Evolutionary conservation across 2,329 filamentous ascomycete species (phyloP).

Genomic region (Neospermospora avenae): DNA sequence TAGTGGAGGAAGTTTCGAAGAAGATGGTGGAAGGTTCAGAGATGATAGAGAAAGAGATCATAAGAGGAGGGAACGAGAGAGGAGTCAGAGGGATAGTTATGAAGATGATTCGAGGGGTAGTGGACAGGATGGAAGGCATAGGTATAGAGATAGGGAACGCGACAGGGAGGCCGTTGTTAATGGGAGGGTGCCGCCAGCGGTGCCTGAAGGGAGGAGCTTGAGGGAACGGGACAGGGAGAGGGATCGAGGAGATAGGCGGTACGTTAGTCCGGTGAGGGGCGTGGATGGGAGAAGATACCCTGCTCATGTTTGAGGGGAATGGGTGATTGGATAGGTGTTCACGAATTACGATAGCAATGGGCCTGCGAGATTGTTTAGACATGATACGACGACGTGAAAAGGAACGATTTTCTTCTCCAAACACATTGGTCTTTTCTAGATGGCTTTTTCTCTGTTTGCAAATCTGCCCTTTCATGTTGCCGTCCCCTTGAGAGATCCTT

Average conservation of each 20-base stretch:
- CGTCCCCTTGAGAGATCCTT: neutral
- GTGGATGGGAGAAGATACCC: slow-evolving; percentile 34
- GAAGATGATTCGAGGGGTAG: slow-evolving; percentile 11
- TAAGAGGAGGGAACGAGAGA: slow-evolving; percentile 7
- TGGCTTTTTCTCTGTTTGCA: too few species aligned
- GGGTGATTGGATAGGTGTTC: neutral
- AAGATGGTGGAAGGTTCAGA: slow-evolving; percentile 10
- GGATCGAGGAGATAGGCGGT: slow-evolving; percentile 22
- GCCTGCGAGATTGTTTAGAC: neutral
- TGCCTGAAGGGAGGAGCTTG: slow-evolving; percentile 8
- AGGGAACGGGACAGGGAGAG: slow-evolving; percentile 18
- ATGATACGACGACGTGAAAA: neutral
- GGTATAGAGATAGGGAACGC: slow-evolving; percentile 13
- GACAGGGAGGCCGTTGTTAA: slow-evolving; percentile 7
- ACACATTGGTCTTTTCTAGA: too few species aligned
- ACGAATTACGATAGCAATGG: neutral
- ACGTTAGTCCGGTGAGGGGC: slow-evolving; percentile 27
- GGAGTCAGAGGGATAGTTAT: slow-evolving; percentile 12
- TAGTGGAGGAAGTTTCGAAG: slow-evolving; percentile 18
- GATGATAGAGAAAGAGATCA: slow-evolving; percentile 13
- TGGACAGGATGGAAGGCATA: slow-evolving; percentile 12
- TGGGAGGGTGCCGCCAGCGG: neutral
- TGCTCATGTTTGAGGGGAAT: slow-evolving; percentile 1
- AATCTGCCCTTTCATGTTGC: too few species aligned
- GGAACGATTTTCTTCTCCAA: neutral